phyloP scores from a whole-genome alignment of 2,329 filamentous ascomycete genomes.

The Endocalyx cinctus region DNA sequence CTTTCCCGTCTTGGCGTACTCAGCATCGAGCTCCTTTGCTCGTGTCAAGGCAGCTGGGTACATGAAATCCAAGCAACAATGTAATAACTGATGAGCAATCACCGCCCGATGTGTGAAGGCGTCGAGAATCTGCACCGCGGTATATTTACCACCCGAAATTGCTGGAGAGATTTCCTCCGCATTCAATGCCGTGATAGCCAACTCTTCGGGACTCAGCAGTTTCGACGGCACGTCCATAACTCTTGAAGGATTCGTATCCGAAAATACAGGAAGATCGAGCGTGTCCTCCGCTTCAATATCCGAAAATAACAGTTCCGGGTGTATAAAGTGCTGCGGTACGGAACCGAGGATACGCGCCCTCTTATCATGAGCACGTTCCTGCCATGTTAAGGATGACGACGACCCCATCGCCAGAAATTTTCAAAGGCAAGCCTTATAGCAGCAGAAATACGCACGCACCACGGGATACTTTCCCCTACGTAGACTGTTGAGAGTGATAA shows the following conservation, averaged over 20 bases:
- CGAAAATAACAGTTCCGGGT: constrained; percentile 1
- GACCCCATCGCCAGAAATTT: neutral
- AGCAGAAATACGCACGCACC: too few species aligned
- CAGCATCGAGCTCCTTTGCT: neutral
- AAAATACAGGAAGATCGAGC: constrained; percentile 1
- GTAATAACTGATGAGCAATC: constrained; percentile 2
- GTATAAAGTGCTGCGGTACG: constrained; percentile 1
- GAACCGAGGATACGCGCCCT: neutral
- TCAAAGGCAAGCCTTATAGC: too few species aligned
- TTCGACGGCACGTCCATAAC: neutral
- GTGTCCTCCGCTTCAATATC: neutral
- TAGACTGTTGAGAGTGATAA: too few species aligned
- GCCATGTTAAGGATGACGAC: neutral
- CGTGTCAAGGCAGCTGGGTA: neutral
- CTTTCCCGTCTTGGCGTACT: neutral
- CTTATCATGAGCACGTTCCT: constrained; percentile 1
- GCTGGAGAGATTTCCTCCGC: constrained; percentile 1
- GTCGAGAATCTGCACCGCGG: constrained; percentile 1
- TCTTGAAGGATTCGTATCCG: neutral
- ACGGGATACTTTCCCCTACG: too few species aligned
- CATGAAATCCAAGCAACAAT: constrained; percentile 1
- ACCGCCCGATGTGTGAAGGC: constrained; percentile 2
- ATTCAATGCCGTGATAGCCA: constrained; percentile 1
- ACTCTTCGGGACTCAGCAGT: neutral
- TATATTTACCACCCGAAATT: neutral